phyloP scores from a whole-genome alignment of 148 eudicot species.

The Nepenthes mirabilis region DNA sequence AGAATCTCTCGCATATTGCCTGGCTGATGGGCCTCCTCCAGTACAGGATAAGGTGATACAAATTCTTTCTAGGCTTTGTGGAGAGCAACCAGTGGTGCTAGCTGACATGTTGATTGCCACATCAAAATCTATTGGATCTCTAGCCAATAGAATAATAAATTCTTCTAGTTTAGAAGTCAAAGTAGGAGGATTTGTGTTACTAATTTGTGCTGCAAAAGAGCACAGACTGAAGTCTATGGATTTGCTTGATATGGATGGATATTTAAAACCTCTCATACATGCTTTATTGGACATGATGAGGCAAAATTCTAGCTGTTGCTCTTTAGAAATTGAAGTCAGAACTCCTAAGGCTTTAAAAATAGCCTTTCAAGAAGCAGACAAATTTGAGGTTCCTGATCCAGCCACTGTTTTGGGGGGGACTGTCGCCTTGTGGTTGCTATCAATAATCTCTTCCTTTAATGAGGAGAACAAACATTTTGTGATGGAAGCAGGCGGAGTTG shows the following conservation, averaged over 20 bases:
- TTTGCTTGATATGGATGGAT: slow-evolving; percentile 49
- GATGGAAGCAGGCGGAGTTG: slow-evolving; percentile 77
- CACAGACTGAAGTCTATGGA: slow-evolving; percentile 33
- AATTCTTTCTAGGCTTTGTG: slow-evolving; percentile 60
- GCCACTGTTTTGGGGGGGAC: slow-evolving; percentile 62
- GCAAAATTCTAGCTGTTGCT: slow-evolving; percentile 26
- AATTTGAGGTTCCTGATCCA: slow-evolving; percentile 51
- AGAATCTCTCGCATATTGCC: slow-evolving; percentile 48
- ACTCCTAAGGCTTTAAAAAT: slow-evolving; percentile 40
- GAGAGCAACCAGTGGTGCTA: slow-evolving; percentile 44
- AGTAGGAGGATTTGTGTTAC: slow-evolving; percentile 60
- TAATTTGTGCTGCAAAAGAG: slow-evolving; percentile 59
- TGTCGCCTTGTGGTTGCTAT: slow-evolving; percentile 69
- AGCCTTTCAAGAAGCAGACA: slow-evolving; percentile 47
- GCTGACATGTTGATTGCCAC: slow-evolving; percentile 42
- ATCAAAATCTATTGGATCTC: slow-evolving; percentile 38
- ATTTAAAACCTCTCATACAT: slow-evolving; percentile 34
- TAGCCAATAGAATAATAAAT: slow-evolving; percentile 49
- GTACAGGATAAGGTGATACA: slow-evolving; percentile 65
- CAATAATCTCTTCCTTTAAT: slow-evolving; percentile 49
- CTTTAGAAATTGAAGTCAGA: slow-evolving; percentile 48
- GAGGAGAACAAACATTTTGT: slow-evolving; percentile 36
- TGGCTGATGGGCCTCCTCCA: slow-evolving; percentile 52
- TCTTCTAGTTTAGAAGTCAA: slow-evolving; percentile 56
- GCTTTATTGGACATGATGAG: slow-evolving; percentile 52